These are phyloP conservation scores for Penicillium paradoxum DNA, from an alignment of 495 filamentous ascomycete species.

Conservation along the genomic window DNA sequence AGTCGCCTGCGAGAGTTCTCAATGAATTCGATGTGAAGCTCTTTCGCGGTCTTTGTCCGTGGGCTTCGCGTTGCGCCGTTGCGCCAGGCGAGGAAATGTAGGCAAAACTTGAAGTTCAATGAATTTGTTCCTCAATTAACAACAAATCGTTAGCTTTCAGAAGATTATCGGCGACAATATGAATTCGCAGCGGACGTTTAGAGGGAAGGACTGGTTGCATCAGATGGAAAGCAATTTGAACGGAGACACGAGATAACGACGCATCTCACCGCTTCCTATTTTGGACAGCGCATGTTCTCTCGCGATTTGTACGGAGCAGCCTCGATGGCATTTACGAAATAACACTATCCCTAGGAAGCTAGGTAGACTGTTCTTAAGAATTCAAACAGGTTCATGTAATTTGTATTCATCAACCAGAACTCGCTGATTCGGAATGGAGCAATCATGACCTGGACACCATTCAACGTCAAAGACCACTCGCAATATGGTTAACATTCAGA, in stretches of 20 bases:
- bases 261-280: constrained; percentile 5
- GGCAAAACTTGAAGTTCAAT: background rate
- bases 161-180: background rate
- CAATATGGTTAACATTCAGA: no score
- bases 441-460: no score
- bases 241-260: constrained; percentile 5
- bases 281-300: background rate
- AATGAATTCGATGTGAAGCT: background rate
- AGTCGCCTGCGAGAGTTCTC: background rate
- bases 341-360: no score
- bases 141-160: background rate
- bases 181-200: background rate
- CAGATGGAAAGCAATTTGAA: background rate
- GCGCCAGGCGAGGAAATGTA: background rate
- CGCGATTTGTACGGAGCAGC: no score
- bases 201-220: background rate
- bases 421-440: no score
- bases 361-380: no score
- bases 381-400: no score
- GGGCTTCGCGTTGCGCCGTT: constrained; percentile 1
- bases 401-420: no score
- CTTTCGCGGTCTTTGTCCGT: background rate
- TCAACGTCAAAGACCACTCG: no score
- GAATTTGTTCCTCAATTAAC: background rate
- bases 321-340: no score